phyloP scores from a whole-genome alignment of 306 rosid species.

The Vigna hirtella region DNA sequence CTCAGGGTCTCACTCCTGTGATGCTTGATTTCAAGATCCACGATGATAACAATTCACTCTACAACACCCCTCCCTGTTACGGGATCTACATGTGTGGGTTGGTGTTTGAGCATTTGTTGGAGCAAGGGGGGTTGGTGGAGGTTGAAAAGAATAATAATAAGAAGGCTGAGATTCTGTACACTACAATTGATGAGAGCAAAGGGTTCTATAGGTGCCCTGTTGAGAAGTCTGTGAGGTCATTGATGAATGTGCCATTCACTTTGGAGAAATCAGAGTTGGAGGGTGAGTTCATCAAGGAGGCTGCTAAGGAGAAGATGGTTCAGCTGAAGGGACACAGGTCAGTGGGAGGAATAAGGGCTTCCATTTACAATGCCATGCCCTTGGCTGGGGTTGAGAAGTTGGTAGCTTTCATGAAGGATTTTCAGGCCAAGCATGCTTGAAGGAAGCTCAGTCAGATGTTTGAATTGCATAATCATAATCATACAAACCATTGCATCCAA shows the following conservation, averaged over 20 bases:
- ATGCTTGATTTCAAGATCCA: constrained; percentile 96
- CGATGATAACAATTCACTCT: constrained; percentile 78
- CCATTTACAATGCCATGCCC: constrained; percentile 97
- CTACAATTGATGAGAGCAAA: constrained; percentile 73
- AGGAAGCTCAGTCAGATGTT: neutral
- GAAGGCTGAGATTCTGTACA: constrained; percentile 78
- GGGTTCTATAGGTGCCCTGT: constrained; percentile 91
- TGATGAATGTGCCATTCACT: constrained; percentile 97
- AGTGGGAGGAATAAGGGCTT: constrained; percentile 97
- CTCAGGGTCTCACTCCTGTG: constrained; percentile 77
- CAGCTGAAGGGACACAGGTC: constrained; percentile 98
- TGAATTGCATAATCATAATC: neutral
- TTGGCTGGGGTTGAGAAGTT: constrained; percentile 94
- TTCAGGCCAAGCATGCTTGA: constrained; percentile 76
- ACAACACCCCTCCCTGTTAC: constrained; percentile 94
- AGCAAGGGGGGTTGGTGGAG: constrained; percentile 87
- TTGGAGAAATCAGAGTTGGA: constrained; percentile 89
- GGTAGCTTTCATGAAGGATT: constrained; percentile 95
- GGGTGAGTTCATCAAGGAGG: constrained; percentile 90
- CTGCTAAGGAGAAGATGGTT: constrained; percentile 86
- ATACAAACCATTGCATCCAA: neutral
- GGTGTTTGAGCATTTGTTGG: constrained; percentile 89
- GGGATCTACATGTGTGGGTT: constrained; percentile 93
- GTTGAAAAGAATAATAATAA: constrained; percentile 88
- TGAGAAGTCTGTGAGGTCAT: constrained; percentile 83